Evolutionary conservation across 73 alveolate genomes (phyloP).

Genomic region (Paramecium pentaurelia): DNA sequence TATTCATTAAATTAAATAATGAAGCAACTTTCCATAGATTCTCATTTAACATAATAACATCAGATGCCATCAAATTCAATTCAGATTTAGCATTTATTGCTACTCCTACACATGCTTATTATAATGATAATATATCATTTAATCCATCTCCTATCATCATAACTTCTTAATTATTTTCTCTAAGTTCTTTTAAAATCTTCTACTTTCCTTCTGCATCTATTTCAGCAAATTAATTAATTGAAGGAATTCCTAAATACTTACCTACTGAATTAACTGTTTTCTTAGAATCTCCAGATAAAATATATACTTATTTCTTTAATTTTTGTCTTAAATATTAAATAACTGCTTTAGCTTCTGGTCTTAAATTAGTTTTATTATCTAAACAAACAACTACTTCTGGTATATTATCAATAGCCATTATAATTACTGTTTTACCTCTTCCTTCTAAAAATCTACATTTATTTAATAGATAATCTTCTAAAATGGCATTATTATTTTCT

Average conservation of each 20-base stretch:
- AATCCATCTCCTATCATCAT: slow-evolving; percentile 63
- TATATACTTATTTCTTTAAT: neutral
- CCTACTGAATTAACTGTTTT: slow-evolving; percentile 52
- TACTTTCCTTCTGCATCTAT: slow-evolving; percentile 52
- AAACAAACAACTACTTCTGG: neutral
- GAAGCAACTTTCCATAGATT: slow-evolving; percentile 41
- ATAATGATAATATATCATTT: slow-evolving; percentile 45
- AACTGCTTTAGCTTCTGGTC: slow-evolving; percentile 57
- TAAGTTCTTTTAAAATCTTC: neutral
- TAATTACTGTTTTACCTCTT: slow-evolving; percentile 27
- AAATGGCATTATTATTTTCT: neutral
- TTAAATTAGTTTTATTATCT: slow-evolving; percentile 36
- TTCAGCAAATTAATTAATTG: slow-evolving; percentile 14
- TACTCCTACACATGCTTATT: slow-evolving; percentile 59
- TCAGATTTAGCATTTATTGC: slow-evolving; percentile 56
- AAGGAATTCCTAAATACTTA: slow-evolving; percentile 45
- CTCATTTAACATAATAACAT: slow-evolving; percentile 44
- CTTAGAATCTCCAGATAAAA: slow-evolving; percentile 43
- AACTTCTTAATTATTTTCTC: slow-evolving; percentile 40
- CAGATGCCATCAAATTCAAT: slow-evolving; percentile 52
- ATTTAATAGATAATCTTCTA: neutral
- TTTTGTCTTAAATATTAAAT: neutral
- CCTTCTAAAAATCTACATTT: neutral
- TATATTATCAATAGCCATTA: neutral
- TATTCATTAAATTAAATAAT: slow-evolving; percentile 9